Evolutionary conservation across 805 yeast species (phyloP), one percentile per base, ranked within the genome.

Genomic region (Dipodascus geniculatus): DNA sequence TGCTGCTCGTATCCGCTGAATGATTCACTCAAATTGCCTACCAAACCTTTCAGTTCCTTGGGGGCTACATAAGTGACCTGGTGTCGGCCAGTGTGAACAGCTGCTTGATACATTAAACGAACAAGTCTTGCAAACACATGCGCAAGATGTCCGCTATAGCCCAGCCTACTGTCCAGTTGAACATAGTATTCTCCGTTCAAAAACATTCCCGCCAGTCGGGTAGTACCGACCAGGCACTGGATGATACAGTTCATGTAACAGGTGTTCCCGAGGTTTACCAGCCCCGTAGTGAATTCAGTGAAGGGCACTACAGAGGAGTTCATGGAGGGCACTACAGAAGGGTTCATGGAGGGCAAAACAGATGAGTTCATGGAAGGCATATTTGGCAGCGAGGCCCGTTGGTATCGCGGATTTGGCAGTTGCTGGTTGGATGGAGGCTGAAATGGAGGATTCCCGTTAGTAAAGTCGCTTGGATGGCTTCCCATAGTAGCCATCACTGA

Each of bases 211-310:
- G 83, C 74, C 23, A 90, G 68, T 55, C 80, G 81, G 1, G 80
- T 80, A 0, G 91, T 81, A 0, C 91, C 90, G 2, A 83, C 74
- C 35, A 91, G 65, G 66, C 96, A 87, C 68, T 90, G 98, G n/a
- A 90, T 67, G 2, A 85, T 75, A 59, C 96, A 85, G 68, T 90
- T 90, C 89, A 90, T 85, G 67, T 90, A 90, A 66, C 97, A 90
- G 0, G 96, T 85, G 62, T 91, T 91, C 1, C 96, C 96, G 57
- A 90, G 71, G 65, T 90, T 90, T 14, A 75, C 72, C 3, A 90
- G 71, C 0, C 98, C 97, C 0, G 89, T 81, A 19, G 80, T 71
- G 51, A 81, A 75, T 54, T 72, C 68, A 23, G 67, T 51, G 14
- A 38, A 38, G 11, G 33, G 33, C 6, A 28, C 33, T 6, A 28